A percentile compares a stretch with the other conserved stretches of the same genome.
Conservation (phyloP, 2,329 filamentous ascomycete species). For the Lecanicillium sp. region DNA sequence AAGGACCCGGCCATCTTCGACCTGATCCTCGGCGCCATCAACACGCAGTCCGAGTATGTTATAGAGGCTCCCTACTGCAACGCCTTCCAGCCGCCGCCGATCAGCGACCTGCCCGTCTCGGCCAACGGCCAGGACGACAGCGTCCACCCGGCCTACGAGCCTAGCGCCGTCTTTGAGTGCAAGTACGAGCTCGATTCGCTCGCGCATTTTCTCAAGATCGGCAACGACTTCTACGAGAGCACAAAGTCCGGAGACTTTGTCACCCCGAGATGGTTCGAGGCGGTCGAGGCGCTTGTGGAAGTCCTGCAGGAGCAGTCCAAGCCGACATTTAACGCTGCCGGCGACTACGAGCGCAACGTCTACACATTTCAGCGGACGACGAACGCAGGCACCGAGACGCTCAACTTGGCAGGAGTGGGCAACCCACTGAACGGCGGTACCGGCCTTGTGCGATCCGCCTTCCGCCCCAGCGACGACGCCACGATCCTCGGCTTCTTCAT, state of each 20-base stretch:
- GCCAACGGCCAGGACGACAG: slow-evolving; percentile 75
- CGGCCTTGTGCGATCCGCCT: slow-evolving; percentile 82
- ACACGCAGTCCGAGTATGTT: slow-evolving; percentile 91
- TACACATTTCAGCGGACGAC: slow-evolving; percentile 87
- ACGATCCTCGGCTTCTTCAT: slow-evolving; percentile 94
- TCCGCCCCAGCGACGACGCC: slow-evolving; percentile 90
- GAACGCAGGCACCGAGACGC: slow-evolving; percentile 79
- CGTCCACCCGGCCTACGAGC: slow-evolving; percentile 84
- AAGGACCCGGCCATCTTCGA: slow-evolving; percentile 72
- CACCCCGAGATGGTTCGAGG: slow-evolving; percentile 69
- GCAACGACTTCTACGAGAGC: slow-evolving; percentile 78
- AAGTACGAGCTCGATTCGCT: slow-evolving; percentile 98
- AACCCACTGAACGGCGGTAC: slow-evolving; percentile 85
- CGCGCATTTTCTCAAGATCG: slow-evolving; percentile 80
- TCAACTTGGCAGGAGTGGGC: slow-evolving; percentile 75
- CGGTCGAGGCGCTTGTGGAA: slow-evolving; percentile 65
- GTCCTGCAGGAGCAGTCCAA: slow-evolving; percentile 74
- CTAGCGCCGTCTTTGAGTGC: slow-evolving; percentile 85
- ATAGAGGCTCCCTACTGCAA: slow-evolving; percentile 97
- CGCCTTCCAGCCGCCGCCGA: slow-evolving; percentile 90
- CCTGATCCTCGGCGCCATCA: slow-evolving; percentile 86
- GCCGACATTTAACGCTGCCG: slow-evolving; percentile 72
- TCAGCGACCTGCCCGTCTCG: slow-evolving; percentile 65
- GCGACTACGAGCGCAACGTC: slow-evolving; percentile 60
- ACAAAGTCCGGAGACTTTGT: slow-evolving; percentile 75